Conservation (phyloP, 2,329 filamentous ascomycete species). For the Acephala macrosclerotiorum region DNA sequence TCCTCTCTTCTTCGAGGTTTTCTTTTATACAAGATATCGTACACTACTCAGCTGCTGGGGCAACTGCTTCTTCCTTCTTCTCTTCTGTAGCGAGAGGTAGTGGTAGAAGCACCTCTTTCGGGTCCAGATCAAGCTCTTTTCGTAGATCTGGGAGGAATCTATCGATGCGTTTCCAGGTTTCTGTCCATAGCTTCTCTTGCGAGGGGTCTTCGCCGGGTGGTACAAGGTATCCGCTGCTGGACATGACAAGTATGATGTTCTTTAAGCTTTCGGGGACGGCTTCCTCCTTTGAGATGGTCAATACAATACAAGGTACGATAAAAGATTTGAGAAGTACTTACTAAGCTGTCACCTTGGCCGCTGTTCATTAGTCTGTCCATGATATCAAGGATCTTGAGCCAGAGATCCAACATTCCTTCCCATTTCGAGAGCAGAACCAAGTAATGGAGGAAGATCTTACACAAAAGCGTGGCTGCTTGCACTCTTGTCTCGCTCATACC, state of each 20-base stretch:
- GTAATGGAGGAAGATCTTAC: constrained; percentile 96
- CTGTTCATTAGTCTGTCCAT: constrained; percentile 97
- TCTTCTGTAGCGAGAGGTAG: constrained; percentile 12
- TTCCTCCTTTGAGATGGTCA: constrained; percentile 71
- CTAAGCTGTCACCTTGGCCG: constrained; percentile 87
- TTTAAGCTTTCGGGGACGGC: constrained; percentile 95
- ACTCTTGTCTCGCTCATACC: constrained; percentile 97
- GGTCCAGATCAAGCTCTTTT: constrained; percentile 62
- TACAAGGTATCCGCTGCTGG: constrained; percentile 83
- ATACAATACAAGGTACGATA: constrained; percentile 17
- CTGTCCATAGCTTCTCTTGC: constrained; percentile 64
- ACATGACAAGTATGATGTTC: constrained; percentile 96
- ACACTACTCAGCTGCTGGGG: neutral
- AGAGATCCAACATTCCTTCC: constrained; percentile 89
- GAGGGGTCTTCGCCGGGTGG: constrained; percentile 66
- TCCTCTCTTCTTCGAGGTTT: neutral
- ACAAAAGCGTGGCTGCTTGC: constrained; percentile 87
- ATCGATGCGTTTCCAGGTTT: constrained; percentile 72
- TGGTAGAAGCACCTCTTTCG: constrained; percentile 23
- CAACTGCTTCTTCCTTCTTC: constrained; percentile 15
- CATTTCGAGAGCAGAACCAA: constrained; percentile 83
- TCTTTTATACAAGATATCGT: constrained; percentile 5
- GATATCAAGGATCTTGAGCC: constrained; percentile 90
- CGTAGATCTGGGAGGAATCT: constrained; percentile 68
- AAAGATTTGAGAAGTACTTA: constrained; percentile 55